phyloP scores from a whole-genome alignment of 495 filamentous ascomycete genomes.

The Talaromyces stipitatus region DNA sequence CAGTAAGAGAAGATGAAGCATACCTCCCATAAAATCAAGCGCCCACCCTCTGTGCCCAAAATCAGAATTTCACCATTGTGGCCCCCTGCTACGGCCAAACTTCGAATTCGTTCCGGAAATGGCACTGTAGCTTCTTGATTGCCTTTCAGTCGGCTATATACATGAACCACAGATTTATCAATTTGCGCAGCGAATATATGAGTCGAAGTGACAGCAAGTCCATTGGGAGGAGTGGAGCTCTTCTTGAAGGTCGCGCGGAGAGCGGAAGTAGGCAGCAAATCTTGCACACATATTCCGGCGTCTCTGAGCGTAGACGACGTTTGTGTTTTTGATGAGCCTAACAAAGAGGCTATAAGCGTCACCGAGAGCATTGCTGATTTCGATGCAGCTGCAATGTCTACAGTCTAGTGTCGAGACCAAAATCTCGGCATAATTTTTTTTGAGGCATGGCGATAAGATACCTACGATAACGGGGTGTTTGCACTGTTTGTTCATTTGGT shows the following conservation, averaged over 20 bases:
- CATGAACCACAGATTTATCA: constrained; percentile 85
- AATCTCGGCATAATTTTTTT: constrained; percentile 20
- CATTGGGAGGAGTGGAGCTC: constrained; percentile 70
- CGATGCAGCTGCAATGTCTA: constrained; percentile 11
- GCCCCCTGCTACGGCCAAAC: constrained; percentile 53
- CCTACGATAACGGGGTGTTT: neutral
- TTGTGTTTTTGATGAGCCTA: constrained; percentile 53
- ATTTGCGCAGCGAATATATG: constrained; percentile 88
- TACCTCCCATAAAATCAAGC: constrained; percentile 91
- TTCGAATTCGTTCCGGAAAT: constrained; percentile 77
- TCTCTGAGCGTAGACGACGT: constrained; percentile 63
- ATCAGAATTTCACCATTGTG: constrained; percentile 62
- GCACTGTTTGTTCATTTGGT: constrained; percentile 20
- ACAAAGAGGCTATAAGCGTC: constrained; percentile 69
- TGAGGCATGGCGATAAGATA: constrained; percentile 12
- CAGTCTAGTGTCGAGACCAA: constrained; percentile 6
- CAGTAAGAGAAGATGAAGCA: constrained; percentile 13
- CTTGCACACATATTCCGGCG: constrained; percentile 76
- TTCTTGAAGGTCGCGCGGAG: constrained; percentile 83
- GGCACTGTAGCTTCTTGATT: constrained; percentile 82
- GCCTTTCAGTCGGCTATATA: constrained; percentile 75
- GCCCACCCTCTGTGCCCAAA: constrained; percentile 79
- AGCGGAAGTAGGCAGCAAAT: constrained; percentile 63
- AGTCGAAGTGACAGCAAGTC: constrained; percentile 69
- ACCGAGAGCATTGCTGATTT: constrained; percentile 65